A percentile compares a stretch with the other conserved stretches of the same genome.
These are phyloP conservation scores for Aurifilum marmelostoma DNA, from an alignment of 2,329 filamentous ascomycete species.

Conservation along the genomic window DNA sequence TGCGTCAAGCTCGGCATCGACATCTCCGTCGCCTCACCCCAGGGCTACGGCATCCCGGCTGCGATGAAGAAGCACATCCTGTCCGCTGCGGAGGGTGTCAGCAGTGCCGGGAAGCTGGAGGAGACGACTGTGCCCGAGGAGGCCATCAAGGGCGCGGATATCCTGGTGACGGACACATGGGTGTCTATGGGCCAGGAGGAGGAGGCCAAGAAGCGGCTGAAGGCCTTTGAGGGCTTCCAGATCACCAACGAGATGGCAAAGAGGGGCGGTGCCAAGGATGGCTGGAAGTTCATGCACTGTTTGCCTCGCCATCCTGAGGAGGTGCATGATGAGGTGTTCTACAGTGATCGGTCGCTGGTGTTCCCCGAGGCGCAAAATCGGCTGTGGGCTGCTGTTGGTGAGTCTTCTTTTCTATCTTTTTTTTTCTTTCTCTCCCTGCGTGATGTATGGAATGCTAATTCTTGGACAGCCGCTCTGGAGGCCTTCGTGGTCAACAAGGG, in stretches of 20 bases:
- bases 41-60: conserved; percentile 79
- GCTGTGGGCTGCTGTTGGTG: conserved; percentile 83
- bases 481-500: conserved; percentile 95
- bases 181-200: conserved; percentile 97
- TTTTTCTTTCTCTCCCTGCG: too few species aligned
- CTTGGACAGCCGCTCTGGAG: conserved; percentile 70
- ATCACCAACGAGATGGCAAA: conserved; percentile 85
- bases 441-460: conserved; percentile 12
- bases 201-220: conserved; percentile 75
- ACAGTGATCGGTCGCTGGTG: conserved; percentile 80
- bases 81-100: conserved; percentile 60
- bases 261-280: conserved; percentile 80
- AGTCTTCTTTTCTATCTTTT: conserved; percentile 43
- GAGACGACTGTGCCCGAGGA: conserved; percentile 84
- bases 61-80: conserved; percentile 75
- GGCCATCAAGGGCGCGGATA: conserved; percentile 80
- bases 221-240: conserved; percentile 87
- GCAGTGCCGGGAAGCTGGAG: conserved; percentile 65
- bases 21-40: conserved; percentile 83
- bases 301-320: conserved; percentile 90
- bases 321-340: conserved; percentile 93
- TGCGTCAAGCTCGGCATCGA: conserved; percentile 86
- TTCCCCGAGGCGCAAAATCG: conserved; percentile 96
- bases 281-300: conserved; percentile 99
- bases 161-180: conserved; percentile 97